Conservation (phyloP, 2,329 filamentous ascomycete genomes). For the Thelonectria olida region DNA sequence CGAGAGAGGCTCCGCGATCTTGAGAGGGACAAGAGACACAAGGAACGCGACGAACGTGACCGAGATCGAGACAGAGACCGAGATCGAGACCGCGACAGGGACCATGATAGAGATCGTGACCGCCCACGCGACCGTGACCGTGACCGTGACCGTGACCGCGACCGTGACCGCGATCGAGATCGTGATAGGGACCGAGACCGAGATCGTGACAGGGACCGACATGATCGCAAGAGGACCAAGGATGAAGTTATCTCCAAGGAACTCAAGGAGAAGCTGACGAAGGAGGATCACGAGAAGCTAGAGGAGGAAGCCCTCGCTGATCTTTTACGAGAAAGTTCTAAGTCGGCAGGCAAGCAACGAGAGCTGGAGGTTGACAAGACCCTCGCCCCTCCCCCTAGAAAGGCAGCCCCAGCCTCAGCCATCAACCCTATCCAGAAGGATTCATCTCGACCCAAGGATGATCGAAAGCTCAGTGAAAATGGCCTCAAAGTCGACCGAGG, state of each 20-base stretch:
- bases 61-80: conserved; percentile 46
- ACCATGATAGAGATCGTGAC: conserved; percentile 44
- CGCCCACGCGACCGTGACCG: conserved; percentile 40
- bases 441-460: conserved; percentile 53
- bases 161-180: conserved; percentile 21
- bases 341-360: conserved; percentile 56
- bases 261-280: conserved; percentile 63
- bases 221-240: conserved; percentile 46
- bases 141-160: background rate
- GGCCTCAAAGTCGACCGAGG: conserved; percentile 47
- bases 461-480: conserved; percentile 50
- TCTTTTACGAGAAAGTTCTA: conserved; percentile 67
- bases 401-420: conserved; percentile 63
- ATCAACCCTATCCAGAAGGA: conserved; percentile 64
- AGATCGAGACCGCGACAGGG: conserved; percentile 42
- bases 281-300: conserved; percentile 66
- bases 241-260: conserved; percentile 52
- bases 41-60: conserved; percentile 50
- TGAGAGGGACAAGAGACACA: conserved; percentile 51
- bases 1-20: conserved; percentile 57
- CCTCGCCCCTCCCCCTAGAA: conserved; percentile 63
- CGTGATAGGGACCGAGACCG: conserved; percentile 27
- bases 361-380: conserved; percentile 67
- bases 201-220: conserved; percentile 39
- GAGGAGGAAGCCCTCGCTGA: conserved; percentile 68